Evolutionary conservation across 2,329 filamentous ascomycete genomes (phyloP), one percentile per base, ranked within the genome.

Genomic region (Trichoderma sp.): DNA sequence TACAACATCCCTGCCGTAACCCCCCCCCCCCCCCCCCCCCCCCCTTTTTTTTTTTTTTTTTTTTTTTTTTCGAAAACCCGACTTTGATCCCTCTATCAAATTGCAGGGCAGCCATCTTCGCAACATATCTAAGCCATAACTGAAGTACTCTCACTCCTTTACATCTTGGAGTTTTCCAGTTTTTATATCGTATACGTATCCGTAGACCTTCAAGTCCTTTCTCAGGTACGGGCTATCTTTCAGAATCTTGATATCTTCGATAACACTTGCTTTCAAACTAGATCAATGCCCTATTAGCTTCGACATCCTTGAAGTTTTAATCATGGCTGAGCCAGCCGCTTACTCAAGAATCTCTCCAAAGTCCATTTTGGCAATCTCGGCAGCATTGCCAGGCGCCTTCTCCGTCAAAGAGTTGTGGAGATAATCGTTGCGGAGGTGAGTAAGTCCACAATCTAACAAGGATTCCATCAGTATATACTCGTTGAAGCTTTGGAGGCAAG

Each of bases 181-280:
- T 29, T 54, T 54, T 4, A 54, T 54, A 19, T 54, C 52, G 34
- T 54, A 54, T 19, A 54, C 52, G 7, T 54, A 54, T 13, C 52
- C 52, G 32, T 54, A 54, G 17, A 54, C 27, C 29, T 54, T 54
- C n/a, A 54, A 54, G 10, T 54, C 29, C 52, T 34, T 34, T 13
- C 17, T 54, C 2, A 54, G 32, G 29, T 54, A 54, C 5, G 52
- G 29, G 3, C 29, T 54, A 6, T 54, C n/a, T 9, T 54, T 34
- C 0, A 54, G 29, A 19, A 54, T 34, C 52, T 34, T 34, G 27
- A 54, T 34, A 2, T 54, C 52, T 54, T 54, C 52, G 19, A 54
- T 8, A 13, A 54, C 52, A 7, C 52, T 54, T 2, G 52, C 29
- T 32, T 54, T 34, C 29, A 54, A 34, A 54, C 52, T 54, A 54